Base-by-base conservation (phyloP, 306 rosid genomes). In the Sicyos edulis region DNA sequence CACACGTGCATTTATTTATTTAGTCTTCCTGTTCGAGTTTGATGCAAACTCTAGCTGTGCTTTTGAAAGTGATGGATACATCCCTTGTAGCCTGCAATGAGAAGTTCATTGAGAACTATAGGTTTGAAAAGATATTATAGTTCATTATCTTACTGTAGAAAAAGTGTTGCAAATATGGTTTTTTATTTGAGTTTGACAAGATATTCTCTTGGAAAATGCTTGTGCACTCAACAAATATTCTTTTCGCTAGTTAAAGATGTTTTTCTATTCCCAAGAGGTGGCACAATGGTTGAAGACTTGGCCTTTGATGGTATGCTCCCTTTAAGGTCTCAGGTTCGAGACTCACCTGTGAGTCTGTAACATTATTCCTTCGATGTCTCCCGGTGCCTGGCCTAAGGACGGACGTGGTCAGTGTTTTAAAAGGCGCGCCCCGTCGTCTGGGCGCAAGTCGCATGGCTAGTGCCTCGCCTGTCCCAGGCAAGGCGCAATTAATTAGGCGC, bases 61-160 rank as follows among this genome's bases (percentile, higher is more conserved):
- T 65, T 22, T 59, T 44, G 1, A 44, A 19, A 21, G 40, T 47
- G 42, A 44, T 44, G 20, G 3, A 15, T 67, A 47, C 21, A 4
- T 65, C 40, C 37, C 34, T 66, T 26, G 54, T 66, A 45, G 55
- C 29, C 55, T 66, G 72, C 29, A 20, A 44, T 12, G 72, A 42
- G 53, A 66, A 44, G 29, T 26, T 26, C 29, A 26, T 1, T 26
- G 29, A 26, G 29, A 26, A 26, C 34, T 66, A 20, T 20, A 65
- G 54, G 54, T 44, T 44, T 64, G 70, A 64, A 64, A 42, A 32
- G 49, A 40, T 40, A 40, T 4, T 40, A 37, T 17, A 63, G 69
- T 64, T 37, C 13, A 64, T 24, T 40, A 64, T 9, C 51, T 40
- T 63, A 9, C 2, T n/a, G 52, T 40, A 14, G 49, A 37, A 57